Percentiles rank a stretch among this genome's conserved stretches.
Conservation (phyloP, 208 protist species). For the Jaenimonas drosophilae region DNA sequence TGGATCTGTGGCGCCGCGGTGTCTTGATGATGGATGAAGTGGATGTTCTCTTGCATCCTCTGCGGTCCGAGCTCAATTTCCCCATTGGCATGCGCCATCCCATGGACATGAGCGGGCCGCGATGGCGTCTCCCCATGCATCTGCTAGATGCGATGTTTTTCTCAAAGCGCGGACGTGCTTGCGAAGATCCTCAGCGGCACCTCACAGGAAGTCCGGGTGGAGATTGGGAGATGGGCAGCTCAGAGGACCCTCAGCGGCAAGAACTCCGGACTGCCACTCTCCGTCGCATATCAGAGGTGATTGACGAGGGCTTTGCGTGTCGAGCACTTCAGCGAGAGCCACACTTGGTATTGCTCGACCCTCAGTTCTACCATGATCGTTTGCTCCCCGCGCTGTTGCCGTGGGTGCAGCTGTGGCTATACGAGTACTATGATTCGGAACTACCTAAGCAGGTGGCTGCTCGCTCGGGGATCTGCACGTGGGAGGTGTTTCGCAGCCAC, state of each 20-base stretch:
- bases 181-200: constrained; percentile 18
- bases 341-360: constrained; percentile 89
- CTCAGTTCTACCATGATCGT: constrained; percentile 68
- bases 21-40: constrained; percentile 93
- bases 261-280: constrained; percentile 1
- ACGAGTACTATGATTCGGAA: constrained; percentile 18
- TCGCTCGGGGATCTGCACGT: not conserved
- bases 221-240: too few relatives aligned
- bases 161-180: constrained; percentile 24
- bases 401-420: constrained; percentile 88
- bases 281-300: not conserved
- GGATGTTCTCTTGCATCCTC: constrained; percentile 92
- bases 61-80: constrained; percentile 95
- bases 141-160: constrained; percentile 89
- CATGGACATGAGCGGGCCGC: constrained; percentile 81
- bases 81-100: constrained; percentile 89
- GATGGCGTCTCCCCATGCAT: constrained; percentile 92
- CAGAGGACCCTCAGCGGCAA: too few relatives aligned
- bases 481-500: constrained; percentile 2
- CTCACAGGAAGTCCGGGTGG: too few relatives aligned
- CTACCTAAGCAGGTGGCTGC: constrained; percentile 9
- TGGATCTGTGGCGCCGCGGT: constrained; percentile 78
- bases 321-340: constrained; percentile 78
- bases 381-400: constrained; percentile 79
- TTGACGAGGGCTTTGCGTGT: constrained; percentile 52